These are phyloP conservation scores for Wallacemonas rigidus DNA, from an alignment of 208 protist genomes.

Conservation along the genomic window DNA sequence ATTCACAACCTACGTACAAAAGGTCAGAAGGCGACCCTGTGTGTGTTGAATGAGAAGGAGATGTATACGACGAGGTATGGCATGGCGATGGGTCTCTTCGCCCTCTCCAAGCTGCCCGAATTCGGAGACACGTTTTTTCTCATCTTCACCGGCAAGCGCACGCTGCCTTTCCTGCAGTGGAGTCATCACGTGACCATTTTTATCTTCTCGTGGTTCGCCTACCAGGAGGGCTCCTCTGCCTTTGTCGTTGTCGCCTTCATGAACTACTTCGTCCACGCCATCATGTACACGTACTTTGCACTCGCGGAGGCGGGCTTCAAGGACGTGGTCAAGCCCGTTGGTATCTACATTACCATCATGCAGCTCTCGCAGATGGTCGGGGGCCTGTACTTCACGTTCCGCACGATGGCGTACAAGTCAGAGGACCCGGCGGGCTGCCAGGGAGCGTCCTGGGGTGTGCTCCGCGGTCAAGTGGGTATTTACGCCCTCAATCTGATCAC, in stretches of 20 bases:
- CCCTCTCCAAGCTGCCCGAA: slow-evolving; percentile 86
- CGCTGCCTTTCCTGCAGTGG: slow-evolving; percentile 83
- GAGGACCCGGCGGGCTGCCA: slow-evolving; percentile 28
- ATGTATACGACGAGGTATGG: slow-evolving; percentile 61
- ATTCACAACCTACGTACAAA: slow-evolving; percentile 13
- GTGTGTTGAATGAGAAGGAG: slow-evolving; percentile 51
- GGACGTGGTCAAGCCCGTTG: slow-evolving; percentile 77
- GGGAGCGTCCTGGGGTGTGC: slow-evolving; percentile 36
- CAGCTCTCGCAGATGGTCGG: slow-evolving; percentile 94
- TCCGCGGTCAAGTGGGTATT: slow-evolving; percentile 70
- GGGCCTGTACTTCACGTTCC: slow-evolving; percentile 69
- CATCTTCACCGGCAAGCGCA: slow-evolving; percentile 69
- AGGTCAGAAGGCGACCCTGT: slow-evolving; percentile 48
- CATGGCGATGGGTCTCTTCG: slow-evolving; percentile 77
- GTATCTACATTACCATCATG: slow-evolving; percentile 84
- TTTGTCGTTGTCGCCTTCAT: slow-evolving; percentile 79
- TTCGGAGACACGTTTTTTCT: slow-evolving; percentile 88
- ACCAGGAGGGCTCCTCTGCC: slow-evolving; percentile 46
- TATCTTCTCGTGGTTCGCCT: slow-evolving; percentile 91
- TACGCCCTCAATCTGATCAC: slow-evolving; percentile 93
- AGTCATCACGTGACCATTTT: slow-evolving; percentile 94
- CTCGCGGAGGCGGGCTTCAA: slow-evolving; percentile 67
- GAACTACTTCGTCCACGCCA: slow-evolving; percentile 94
- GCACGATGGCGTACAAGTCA: slow-evolving; percentile 44
- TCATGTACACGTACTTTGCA: slow-evolving; percentile 97